phyloP scores from a whole-genome alignment of 1,284 basidiomycete species.

The Thecaphora thlaspeos region DNA sequence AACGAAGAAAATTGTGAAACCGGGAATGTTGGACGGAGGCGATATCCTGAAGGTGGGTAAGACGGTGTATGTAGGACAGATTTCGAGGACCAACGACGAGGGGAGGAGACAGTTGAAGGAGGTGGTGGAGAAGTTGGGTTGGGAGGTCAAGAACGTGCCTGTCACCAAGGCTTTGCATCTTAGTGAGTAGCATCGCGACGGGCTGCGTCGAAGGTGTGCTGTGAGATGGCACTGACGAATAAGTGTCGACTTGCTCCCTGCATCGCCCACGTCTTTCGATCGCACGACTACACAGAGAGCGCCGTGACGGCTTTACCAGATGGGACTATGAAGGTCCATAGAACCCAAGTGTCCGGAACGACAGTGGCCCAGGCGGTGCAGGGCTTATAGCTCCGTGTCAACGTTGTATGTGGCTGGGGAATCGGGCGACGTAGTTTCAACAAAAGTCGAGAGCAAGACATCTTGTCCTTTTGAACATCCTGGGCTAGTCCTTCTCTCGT shows the following conservation, averaged over 20 bases:
- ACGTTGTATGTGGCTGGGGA: too few relatives aligned
- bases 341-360: too few relatives aligned
- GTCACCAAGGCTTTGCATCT: constrained; percentile 28
- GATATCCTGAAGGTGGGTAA: constrained; percentile 21
- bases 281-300: constrained; percentile 4
- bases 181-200: constrained; percentile 9
- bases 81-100: constrained; percentile 10
- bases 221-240: too few relatives aligned
- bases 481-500: too few relatives aligned
- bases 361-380: too few relatives aligned
- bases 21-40: constrained; percentile 26
- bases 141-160: constrained; percentile 8
- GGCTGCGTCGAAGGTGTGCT: too few relatives aligned
- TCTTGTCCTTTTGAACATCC: too few relatives aligned
- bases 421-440: too few relatives aligned
- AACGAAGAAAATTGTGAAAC: constrained; percentile 5
- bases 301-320: constrained; percentile 25
- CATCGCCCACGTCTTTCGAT: background rate
- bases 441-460: too few relatives aligned
- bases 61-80: constrained; percentile 14
- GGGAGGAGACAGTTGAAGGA: constrained; percentile 14
- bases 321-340: constrained; percentile 21
- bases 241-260: too few relatives aligned
- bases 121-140: constrained; percentile 4
- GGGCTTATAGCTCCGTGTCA: too few relatives aligned